Evolutionary conservation across 176 grass and related monocot genomes (phyloP).

Genomic region (Carex cristatella): DNA sequence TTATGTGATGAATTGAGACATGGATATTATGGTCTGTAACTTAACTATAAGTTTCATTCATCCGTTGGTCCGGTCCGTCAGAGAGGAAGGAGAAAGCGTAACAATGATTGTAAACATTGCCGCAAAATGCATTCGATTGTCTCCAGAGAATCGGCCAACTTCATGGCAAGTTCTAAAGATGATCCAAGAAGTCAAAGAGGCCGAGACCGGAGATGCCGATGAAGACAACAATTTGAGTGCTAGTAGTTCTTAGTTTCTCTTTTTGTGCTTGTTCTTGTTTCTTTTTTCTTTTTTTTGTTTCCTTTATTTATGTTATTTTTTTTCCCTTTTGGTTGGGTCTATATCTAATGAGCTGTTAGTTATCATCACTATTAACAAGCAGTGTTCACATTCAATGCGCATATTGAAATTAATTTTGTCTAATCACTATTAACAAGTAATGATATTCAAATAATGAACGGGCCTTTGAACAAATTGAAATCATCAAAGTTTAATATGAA

Average conservation of each 20-base stretch:
- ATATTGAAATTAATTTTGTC: too few species aligned
- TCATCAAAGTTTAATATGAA: not conserved
- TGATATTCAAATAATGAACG: not conserved
- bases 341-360: conserved; percentile 1
- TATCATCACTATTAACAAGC: not conserved
- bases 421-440: too few species aligned
- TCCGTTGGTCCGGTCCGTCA: conserved; percentile 32
- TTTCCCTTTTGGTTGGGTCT: not conserved
- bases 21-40: too few species aligned
- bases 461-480: not conserved
- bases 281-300: not conserved
- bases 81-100: conserved; percentile 55
- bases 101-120: conserved; percentile 75
- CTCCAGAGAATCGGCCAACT: conserved; percentile 68
- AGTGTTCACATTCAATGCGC: not conserved
- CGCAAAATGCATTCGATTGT: conserved; percentile 47
- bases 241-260: conserved; percentile 52
- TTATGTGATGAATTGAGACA: too few species aligned
- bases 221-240: conserved; percentile 63
- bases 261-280: not conserved
- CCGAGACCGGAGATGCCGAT: conserved; percentile 43
- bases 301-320: not conserved
- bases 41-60: too few species aligned
- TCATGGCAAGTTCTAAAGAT: conserved; percentile 97
- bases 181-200: conserved; percentile 98